Conservation (phyloP, 192 early-diverging fungal species). For the Jimgerdemannia lactiflua region DNA sequence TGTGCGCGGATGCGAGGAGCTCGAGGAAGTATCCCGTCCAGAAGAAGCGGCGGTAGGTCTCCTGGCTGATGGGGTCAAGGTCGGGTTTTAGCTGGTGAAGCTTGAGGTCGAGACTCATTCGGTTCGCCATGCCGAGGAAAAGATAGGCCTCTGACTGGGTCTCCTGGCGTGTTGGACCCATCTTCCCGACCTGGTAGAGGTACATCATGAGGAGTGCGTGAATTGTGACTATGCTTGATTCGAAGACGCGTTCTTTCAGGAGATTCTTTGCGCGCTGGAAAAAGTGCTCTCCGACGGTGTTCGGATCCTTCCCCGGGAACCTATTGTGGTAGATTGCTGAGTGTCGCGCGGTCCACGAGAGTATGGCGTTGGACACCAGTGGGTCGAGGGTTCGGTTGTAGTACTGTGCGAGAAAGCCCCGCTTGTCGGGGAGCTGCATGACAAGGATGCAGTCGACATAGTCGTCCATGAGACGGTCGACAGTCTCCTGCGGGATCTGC, state of each 20-base stretch:
- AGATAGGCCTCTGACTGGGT: slow-evolving; percentile 25
- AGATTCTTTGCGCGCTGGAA: slow-evolving; percentile 20
- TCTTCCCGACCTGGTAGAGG: slow-evolving; percentile 30
- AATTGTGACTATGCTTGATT: slow-evolving; percentile 20
- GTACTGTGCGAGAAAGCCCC: slow-evolving; percentile 15
- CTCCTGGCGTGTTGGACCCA: slow-evolving; percentile 14
- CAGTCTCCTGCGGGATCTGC: background rate
- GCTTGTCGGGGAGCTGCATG: slow-evolving; percentile 16
- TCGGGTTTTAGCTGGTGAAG: slow-evolving; percentile 9
- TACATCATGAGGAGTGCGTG: slow-evolving; percentile 31
- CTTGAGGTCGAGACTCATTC: slow-evolving; percentile 22
- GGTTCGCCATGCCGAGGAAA: slow-evolving; percentile 20
- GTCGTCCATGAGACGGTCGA: slow-evolving; percentile 22
- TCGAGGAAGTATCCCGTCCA: slow-evolving; percentile 19
- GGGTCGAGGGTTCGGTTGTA: slow-evolving; percentile 7
- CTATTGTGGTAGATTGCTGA: slow-evolving; percentile 31
- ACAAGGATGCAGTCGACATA: slow-evolving; percentile 28
- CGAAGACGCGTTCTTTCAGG: slow-evolving; percentile 17
- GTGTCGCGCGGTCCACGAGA: slow-evolving; percentile 33
- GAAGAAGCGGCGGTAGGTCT: slow-evolving; percentile 13
- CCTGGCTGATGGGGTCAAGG: background rate
- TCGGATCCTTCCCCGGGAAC: slow-evolving; percentile 33
- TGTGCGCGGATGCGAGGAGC: slow-evolving; percentile 21
- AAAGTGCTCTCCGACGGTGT: slow-evolving; percentile 26
- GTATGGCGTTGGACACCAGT: slow-evolving; percentile 22